These are phyloP conservation scores for Yamadazyma siamensis DNA, from an alignment of 1,139 yeast species.

Conservation along the genomic window DNA sequence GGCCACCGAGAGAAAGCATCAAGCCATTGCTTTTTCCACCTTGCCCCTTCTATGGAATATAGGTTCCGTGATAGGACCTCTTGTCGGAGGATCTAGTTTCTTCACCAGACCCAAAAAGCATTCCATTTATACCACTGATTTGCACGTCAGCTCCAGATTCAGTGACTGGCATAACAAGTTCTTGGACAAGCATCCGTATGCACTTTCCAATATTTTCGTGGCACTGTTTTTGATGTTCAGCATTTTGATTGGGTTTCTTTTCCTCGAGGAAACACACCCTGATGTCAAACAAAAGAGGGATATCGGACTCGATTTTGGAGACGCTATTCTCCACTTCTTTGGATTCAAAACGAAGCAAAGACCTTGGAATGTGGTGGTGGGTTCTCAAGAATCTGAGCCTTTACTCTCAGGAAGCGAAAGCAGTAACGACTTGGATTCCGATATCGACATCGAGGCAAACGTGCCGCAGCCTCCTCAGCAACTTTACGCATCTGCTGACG, in stretches of 20 bases:
- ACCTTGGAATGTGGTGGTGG: slow-evolving; percentile 10
- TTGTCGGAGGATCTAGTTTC: slow-evolving; percentile 46
- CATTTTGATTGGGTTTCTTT: slow-evolving; percentile 41
- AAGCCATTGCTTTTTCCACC: slow-evolving; percentile 58
- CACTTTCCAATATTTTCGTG: slow-evolving; percentile 57
- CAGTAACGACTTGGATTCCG: slow-evolving; percentile 1
- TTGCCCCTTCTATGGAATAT: slow-evolving; percentile 59
- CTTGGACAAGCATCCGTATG: slow-evolving; percentile 44
- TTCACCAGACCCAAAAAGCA: slow-evolving; percentile 28
- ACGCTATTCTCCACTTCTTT: slow-evolving; percentile 30
- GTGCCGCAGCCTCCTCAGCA: slow-evolving; percentile 10
- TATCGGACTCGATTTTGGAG: slow-evolving; percentile 53
- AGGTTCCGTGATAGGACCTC: slow-evolving; percentile 49
- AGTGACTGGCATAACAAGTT: slow-evolving; percentile 9
- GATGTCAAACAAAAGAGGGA: slow-evolving; percentile 41
- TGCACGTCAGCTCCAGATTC: slow-evolving; percentile 2
- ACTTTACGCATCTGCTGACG: slow-evolving; percentile 9
- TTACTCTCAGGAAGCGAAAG: background rate
- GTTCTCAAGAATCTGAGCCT: slow-evolving; percentile 1
- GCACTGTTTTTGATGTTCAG: slow-evolving; percentile 40
- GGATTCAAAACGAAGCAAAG: slow-evolving; percentile 21
- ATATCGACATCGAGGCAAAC: slow-evolving; percentile 5
- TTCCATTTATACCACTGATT: slow-evolving; percentile 4
- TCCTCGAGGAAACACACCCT: slow-evolving; percentile 61
- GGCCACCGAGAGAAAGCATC: slow-evolving; percentile 53